Percentiles rank a stretch among this genome's conserved stretches.
These are phyloP conservation scores for Solanum hybrid DNA, from an alignment of 305 asterid species.

Conservation along the genomic window DNA sequence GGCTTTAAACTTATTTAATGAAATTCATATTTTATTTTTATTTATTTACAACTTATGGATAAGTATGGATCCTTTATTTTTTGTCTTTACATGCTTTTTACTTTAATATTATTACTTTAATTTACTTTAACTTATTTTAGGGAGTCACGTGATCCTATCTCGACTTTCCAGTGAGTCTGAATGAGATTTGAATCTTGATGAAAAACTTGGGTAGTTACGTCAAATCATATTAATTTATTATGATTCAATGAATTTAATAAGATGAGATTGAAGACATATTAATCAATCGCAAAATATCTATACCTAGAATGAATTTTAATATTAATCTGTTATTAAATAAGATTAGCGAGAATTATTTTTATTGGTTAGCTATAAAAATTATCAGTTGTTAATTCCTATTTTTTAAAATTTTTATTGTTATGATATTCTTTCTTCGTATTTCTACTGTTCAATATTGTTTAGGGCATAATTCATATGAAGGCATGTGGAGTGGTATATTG, in stretches of 20 bases:
- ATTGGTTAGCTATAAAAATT: neutral
- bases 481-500: conserved; percentile 58
- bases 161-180: neutral
- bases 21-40: neutral
- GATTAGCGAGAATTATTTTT: neutral
- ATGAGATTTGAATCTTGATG: neutral
- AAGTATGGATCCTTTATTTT: neutral
- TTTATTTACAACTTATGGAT: neutral
- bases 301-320: neutral
- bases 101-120: neutral
- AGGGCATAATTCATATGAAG: conserved; percentile 47
- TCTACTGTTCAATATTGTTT: neutral
- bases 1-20: neutral
- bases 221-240: neutral
- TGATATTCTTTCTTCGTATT: neutral
- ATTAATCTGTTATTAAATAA: neutral
- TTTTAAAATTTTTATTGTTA: neutral
- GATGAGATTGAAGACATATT: neutral
- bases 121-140: neutral
- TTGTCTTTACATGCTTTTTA: neutral
- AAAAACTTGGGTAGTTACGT: neutral
- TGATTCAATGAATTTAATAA: neutral
- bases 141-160: neutral
- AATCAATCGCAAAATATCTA: neutral
- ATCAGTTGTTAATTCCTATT: neutral